Conservation (phyloP, 192 early-diverging fungal genomes). For the Piromyces finnis region DNA sequence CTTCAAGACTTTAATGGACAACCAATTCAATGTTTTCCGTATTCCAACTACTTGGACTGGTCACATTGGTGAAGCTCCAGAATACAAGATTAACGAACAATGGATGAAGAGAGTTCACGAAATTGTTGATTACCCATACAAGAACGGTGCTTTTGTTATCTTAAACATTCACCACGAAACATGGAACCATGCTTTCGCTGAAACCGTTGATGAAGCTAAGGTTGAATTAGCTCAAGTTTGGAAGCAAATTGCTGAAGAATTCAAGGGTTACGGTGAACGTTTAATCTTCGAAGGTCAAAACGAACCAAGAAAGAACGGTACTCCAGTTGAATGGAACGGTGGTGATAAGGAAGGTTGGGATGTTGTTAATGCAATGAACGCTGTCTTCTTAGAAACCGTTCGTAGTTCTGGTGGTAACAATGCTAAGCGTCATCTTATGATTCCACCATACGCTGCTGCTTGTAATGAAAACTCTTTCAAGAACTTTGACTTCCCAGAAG, state of each 20-base stretch:
- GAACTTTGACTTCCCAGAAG: neutral
- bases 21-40: no score
- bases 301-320: neutral
- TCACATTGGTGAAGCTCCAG: neutral
- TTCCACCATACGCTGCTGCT: neutral
- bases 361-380: neutral
- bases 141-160: neutral
- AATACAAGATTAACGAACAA: neutral
- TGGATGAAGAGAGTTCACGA: neutral
- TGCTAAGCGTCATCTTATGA: neutral
- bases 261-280: neutral
- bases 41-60: neutral
- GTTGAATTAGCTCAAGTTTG: neutral
- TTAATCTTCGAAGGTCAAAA: neutral
- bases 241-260: neutral
- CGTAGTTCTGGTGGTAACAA: neutral
- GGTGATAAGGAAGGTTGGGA: neutral
- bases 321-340: neutral
- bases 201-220: neutral
- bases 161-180: neutral
- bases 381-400: neutral
- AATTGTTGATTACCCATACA: neutral
- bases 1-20: no score
- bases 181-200: neutral
- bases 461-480: neutral